Percentiles rank a stretch among this genome's conserved stretches.
Evolutionary conservation across 345 rosid species (phyloP).

Genomic region (Pistacia atlantica): DNA sequence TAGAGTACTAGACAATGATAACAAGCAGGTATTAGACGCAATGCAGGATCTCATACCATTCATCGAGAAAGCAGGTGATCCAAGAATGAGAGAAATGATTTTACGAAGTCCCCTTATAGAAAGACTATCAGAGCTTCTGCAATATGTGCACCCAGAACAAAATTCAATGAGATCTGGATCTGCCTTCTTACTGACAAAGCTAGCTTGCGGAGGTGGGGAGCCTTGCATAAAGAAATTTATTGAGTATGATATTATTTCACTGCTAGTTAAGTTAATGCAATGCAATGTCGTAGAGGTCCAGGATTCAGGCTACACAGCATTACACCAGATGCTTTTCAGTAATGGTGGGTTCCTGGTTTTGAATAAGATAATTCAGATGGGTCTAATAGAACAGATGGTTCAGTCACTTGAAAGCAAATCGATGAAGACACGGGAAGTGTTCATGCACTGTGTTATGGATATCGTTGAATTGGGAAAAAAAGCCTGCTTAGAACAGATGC

Average conservation of each 20-base stretch:
- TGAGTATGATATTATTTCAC: constrained; percentile 25
- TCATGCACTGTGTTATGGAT: constrained; percentile 29
- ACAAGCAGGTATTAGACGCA: constrained; percentile 20
- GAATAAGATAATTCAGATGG: constrained; percentile 21
- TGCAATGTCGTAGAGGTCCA: constrained; percentile 30
- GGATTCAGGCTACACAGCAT: constrained; percentile 32
- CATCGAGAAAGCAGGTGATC: constrained; percentile 33
- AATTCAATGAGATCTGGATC: constrained; percentile 30
- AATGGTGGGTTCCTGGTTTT: constrained; percentile 29
- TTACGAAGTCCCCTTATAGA: constrained; percentile 24
- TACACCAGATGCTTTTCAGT: constrained; percentile 33
- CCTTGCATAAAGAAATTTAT: constrained; percentile 30
- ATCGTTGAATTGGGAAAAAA: constrained; percentile 28
- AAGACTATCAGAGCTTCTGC: constrained; percentile 32
- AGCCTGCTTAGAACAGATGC: constrained; percentile 22
- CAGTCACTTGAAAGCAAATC: constrained; percentile 26
- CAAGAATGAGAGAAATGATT: constrained; percentile 29
- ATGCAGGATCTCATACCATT: constrained; percentile 40
- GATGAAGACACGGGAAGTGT: constrained; percentile 27
- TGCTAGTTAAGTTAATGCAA: constrained; percentile 34
- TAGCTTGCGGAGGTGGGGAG: constrained; percentile 33
- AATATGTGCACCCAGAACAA: constrained; percentile 14
- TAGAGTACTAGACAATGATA: constrained; percentile 20
- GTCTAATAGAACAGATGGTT: constrained; percentile 22
- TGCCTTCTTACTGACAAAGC: constrained; percentile 33